These are phyloP conservation scores for Phytophthora kernoviae DNA, from an alignment of 352 stramenopile genomes.

Conservation along the genomic window DNA sequence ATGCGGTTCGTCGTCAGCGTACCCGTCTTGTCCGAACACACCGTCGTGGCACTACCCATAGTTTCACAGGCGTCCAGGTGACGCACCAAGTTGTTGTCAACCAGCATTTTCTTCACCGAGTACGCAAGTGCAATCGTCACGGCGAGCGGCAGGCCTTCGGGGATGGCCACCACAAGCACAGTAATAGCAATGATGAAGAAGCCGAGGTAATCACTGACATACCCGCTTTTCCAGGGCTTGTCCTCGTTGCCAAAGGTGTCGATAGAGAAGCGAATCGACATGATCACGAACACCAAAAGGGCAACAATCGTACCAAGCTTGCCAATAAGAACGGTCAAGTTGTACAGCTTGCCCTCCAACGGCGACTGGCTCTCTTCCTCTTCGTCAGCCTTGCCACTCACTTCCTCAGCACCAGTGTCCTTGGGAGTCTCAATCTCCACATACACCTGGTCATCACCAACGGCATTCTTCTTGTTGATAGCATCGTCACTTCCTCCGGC, in stretches of 20 bases:
- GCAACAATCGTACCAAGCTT: conserved; percentile 59
- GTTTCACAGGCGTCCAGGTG: conserved; percentile 89
- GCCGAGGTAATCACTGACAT: conserved; percentile 46
- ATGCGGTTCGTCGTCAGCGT: conserved; percentile 98
- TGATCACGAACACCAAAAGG: conserved; percentile 63
- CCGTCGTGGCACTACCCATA: conserved; percentile 93
- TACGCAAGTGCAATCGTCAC: conserved; percentile 97
- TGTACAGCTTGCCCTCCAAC: conserved; percentile 70
- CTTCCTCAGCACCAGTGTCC: conserved; percentile 20
- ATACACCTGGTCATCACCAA: conserved; percentile 37
- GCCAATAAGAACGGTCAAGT: conserved; percentile 63
- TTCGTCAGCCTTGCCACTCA: conserved; percentile 26
- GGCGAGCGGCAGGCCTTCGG: conserved; percentile 95
- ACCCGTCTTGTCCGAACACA: conserved; percentile 94
- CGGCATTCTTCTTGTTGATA: conserved; percentile 27
- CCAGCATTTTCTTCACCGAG: conserved; percentile 90
- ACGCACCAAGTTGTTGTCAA: conserved; percentile 89
- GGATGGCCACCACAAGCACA: conserved; percentile 94
- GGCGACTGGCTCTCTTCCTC: conserved; percentile 51
- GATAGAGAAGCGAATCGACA: conserved; percentile 60
- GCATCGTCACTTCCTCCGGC: conserved; percentile 40
- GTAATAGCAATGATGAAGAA: conserved; percentile 84
- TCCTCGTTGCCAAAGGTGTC: conserved; percentile 36
- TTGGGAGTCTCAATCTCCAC: conserved; percentile 62
- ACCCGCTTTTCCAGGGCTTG: conserved; percentile 37